phyloP scores from a whole-genome alignment of 768 basidiomycete genomes.

The Xerocomellus amylosporus region DNA sequence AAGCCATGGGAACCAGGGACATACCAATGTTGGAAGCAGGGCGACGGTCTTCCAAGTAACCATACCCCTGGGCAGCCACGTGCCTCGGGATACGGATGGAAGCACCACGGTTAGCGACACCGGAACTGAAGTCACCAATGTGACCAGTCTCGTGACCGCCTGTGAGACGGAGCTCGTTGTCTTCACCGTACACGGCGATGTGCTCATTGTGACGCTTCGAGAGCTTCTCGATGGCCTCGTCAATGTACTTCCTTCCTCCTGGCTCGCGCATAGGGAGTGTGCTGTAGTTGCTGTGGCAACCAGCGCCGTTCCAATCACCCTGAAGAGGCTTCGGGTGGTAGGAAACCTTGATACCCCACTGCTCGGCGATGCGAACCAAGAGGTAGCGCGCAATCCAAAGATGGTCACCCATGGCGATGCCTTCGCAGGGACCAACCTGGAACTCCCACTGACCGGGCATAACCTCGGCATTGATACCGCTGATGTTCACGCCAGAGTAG shows the following conservation, averaged over 20 bases:
- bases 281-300: slow-evolving; percentile 97
- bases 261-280: slow-evolving; percentile 92
- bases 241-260: slow-evolving; percentile 90
- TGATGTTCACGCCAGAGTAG: slow-evolving; percentile 94
- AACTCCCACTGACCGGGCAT: slow-evolving; percentile 99
- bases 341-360: slow-evolving; percentile 96
- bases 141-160: slow-evolving; percentile 98
- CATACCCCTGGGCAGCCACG: slow-evolving; percentile 88
- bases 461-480: slow-evolving; percentile 99
- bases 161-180: slow-evolving; percentile 94
- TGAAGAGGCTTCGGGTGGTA: slow-evolving; percentile 98
- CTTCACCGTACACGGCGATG: slow-evolving; percentile 96
- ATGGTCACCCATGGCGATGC: slow-evolving; percentile 98
- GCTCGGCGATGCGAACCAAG: slow-evolving; percentile 92
- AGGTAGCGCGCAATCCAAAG: slow-evolving; percentile 99
- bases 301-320: slow-evolving; percentile 99
- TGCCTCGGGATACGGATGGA: slow-evolving; percentile 95
- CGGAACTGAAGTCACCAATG: slow-evolving; percentile 86
- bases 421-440: slow-evolving; percentile 98
- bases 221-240: slow-evolving; percentile 92
- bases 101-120: slow-evolving; percentile 97
- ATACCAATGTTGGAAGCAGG: slow-evolving; percentile 97
- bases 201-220: slow-evolving; percentile 89
- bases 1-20: background rate
- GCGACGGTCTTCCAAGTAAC: slow-evolving; percentile 94